Percentiles rank a stretch among this genome's conserved stretches.
Evolutionary conservation across 2,329 filamentous ascomycete species (phyloP).

Genomic region (Fusarium dimerum): DNA sequence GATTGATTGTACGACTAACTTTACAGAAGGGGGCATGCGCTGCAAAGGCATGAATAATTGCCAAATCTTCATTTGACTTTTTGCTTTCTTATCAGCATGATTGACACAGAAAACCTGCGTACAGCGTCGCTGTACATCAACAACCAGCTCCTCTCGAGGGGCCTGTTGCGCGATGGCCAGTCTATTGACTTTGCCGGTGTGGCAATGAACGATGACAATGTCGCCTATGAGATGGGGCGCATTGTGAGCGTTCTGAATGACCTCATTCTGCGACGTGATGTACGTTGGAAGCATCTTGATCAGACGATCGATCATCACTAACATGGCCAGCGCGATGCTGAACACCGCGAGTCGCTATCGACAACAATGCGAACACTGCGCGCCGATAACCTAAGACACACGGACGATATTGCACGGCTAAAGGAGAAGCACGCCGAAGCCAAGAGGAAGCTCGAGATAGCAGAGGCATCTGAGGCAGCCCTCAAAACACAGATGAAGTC

Average conservation of each 20-base stretch:
- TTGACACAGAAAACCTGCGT: constrained; percentile 61
- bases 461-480: constrained; percentile 71
- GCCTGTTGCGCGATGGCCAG: constrained; percentile 67
- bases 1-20: background rate
- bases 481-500: constrained; percentile 69
- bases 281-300: constrained; percentile 40
- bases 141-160: constrained; percentile 68
- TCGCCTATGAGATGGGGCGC: constrained; percentile 69
- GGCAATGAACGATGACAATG: constrained; percentile 58
- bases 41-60: constrained; percentile 20
- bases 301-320: constrained; percentile 16
- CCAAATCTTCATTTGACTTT: constrained; percentile 11
- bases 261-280: constrained; percentile 84
- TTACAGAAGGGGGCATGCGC: constrained; percentile 7
- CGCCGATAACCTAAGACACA: constrained; percentile 72
- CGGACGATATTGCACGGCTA: constrained; percentile 64
- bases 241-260: constrained; percentile 96
- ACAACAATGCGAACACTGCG: constrained; percentile 75
- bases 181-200: constrained; percentile 81
- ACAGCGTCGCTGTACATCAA: constrained; percentile 73
- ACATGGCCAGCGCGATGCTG: constrained; percentile 72
- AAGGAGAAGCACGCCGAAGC: constrained; percentile 55
- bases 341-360: constrained; percentile 82
- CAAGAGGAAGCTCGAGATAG: constrained; percentile 55
- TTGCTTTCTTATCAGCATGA: constrained; percentile 41